phyloP scores from a whole-genome alignment of 495 filamentous ascomycete species.

The Penicillium silybi region DNA sequence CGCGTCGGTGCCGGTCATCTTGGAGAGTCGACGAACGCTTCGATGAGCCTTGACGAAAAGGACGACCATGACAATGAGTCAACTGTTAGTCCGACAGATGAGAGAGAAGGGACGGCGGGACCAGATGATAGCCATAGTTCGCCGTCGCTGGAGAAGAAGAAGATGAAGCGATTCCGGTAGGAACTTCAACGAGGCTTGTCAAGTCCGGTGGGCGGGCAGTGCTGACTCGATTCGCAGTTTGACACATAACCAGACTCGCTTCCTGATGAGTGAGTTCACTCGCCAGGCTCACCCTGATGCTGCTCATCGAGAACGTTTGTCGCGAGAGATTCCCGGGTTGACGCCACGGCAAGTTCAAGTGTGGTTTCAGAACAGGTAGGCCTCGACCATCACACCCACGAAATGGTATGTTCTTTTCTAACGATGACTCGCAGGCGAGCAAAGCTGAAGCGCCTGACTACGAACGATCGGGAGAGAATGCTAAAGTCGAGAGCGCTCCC shows the following conservation, averaged over 20 bases:
- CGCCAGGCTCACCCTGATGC: constrained; percentile 95
- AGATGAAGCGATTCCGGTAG: constrained; percentile 94
- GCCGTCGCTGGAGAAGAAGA: constrained; percentile 66
- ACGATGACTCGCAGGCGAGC: constrained; percentile 60
- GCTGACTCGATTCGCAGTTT: constrained; percentile 51
- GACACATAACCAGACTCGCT: constrained; percentile 94
- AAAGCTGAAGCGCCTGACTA: constrained; percentile 91
- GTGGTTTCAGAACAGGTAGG: constrained; percentile 97
- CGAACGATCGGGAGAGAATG: constrained; percentile 90
- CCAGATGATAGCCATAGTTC: constrained; percentile 23
- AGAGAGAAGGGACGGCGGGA: constrained; percentile 24
- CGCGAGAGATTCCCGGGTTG: constrained; percentile 87
- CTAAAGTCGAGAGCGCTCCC: constrained; percentile 89
- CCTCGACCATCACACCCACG: constrained; percentile 10
- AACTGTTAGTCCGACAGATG: constrained; percentile 31
- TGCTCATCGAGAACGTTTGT: constrained; percentile 83
- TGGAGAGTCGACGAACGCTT: constrained; percentile 16
- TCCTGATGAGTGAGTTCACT: constrained; percentile 95
- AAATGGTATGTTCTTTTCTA: constrained; percentile 12
- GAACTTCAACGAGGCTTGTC: constrained; percentile 13
- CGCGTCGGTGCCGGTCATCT: constrained; percentile 12
- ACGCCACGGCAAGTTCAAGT: constrained; percentile 95
- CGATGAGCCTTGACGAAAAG: constrained; percentile 10
- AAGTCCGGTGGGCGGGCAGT: background rate
- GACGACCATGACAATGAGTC: constrained; percentile 27